Base-by-base conservation (phyloP, 1,284 basidiomycete genomes). In the Puccinia horiana region DNA sequence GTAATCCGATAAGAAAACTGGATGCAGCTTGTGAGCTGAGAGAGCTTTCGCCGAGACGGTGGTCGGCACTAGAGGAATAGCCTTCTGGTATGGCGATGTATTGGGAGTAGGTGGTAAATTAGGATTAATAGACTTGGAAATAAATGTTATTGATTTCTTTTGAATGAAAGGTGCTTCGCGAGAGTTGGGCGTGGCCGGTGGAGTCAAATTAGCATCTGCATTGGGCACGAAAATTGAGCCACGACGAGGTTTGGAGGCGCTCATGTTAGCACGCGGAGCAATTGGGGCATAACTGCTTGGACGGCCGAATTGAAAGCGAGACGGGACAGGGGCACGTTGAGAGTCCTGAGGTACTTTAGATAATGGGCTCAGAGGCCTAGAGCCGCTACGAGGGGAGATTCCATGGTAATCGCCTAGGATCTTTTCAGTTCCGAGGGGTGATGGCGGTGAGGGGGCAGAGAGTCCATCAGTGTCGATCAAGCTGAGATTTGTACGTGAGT, bases 41-140 rank as follows among this genome's bases (percentile, higher is more conserved):
- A 73, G 58, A 3, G 70, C 70, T 73, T 81, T 81, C 12, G 65
- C 77, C n/a, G 77, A 79, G 3, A 79, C 52, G 20, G 77, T 79
- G 18, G 35, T 40, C n/a, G 77, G 65, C 12, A 67, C 37, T 16
- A 79, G 67, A 12, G 77, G 40, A 16, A 20, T 8, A 18, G 26
- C 61, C 26, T 77, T 77, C 58, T 77, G 61, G 42, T 26, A 69
- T 6, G 67, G 63, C 5, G 77, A 70, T 12, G 67, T 42, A 49
- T 26, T 69, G 1, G 77, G 77, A 9, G 63, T 79, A 11, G 67
- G 77, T 2, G 77, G 77, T 32, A 79, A 42, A 1, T 63, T 35
- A 16, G 42, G 56, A 18, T 61, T 58, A 23, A 47, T 76, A n/a
- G 61, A 61, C 32, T 61, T 58, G 11, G 42, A 61, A 20, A 63